Evolutionary conservation across 768 basidiomycete species (phyloP), one percentile per base, ranked within the genome.

Genomic region (Chalciporus chontae): DNA sequence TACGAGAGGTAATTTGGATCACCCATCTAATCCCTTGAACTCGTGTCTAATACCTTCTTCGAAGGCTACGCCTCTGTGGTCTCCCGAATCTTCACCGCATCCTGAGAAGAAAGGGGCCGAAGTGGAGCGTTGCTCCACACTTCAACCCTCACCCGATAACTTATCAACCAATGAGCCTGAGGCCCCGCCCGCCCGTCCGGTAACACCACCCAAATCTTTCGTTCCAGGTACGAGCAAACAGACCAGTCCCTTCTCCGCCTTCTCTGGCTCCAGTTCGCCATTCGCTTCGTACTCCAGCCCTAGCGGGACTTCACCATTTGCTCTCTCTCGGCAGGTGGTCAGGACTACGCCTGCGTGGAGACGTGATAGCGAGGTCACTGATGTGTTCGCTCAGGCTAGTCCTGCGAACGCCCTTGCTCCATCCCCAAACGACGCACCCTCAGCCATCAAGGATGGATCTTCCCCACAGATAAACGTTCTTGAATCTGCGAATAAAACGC

Each of bases 181-280:
- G 26, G 45, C 45, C 13, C 48, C 50, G 29, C 50, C 56, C 24
- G 15, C 47, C 26, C 34, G 31, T 38, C 51, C 59, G 15, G 43
- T 39, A 21, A 58, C 56, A 4, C 57, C 63, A 14, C 51, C 48
- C 1, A 60, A 53, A 36, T 42, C 54, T 8, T 11, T 50, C 0
- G 27, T 45, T 45, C 49, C 58, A 26, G 31, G 48, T 24, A 48
- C 55, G 31, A 21, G 18, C 3, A 52, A 26, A 40, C 14, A 57
- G 4, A 40, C 52, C 14, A 66, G 63, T 36, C 66, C 71, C n/a
- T 75, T 75, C 52, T 71, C 73, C 17, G 63, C 70, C 14, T 76
- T 74, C 47, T 63, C 69, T 14, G 61, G 66, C 13, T 60, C 68
- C 8, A 51, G 61, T 5, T 73, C 74, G 15, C 62, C 72, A 5